Evolutionary conservation across 495 filamentous ascomycete species (phyloP).

Genomic region (Recurvomyces mirabilis): DNA sequence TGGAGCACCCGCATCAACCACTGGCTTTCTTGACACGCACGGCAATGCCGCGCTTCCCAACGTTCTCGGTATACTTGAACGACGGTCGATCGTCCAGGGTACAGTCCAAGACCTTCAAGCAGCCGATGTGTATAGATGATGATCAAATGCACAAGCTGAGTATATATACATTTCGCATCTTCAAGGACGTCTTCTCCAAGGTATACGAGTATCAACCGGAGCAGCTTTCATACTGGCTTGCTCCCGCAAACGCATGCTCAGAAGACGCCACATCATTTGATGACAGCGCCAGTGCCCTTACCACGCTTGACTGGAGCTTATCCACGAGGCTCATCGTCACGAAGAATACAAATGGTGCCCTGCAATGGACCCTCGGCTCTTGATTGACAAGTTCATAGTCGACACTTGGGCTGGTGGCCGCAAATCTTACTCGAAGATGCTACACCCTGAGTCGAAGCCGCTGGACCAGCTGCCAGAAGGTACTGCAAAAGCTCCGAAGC

Average conservation of each 20-base stretch:
- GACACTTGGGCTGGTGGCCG: constrained; percentile 66
- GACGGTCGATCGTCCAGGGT: constrained; percentile 48
- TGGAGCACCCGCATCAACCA: constrained; percentile 51
- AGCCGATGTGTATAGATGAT: constrained; percentile 33
- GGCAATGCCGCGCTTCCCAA: constrained; percentile 50
- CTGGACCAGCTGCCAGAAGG: constrained; percentile 49
- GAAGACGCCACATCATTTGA: constrained; percentile 1
- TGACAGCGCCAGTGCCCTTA: constrained; percentile 5
- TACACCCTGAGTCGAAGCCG: constrained; percentile 39
- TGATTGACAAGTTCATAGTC: constrained; percentile 55
- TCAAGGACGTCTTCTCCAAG: constrained; percentile 85
- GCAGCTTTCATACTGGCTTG: constrained; percentile 77
- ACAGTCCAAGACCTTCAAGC: constrained; percentile 31
- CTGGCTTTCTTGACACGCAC: constrained; percentile 64
- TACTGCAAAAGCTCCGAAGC: constrained; percentile 34
- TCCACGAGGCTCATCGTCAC: constrained; percentile 43
- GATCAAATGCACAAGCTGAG: constrained; percentile 44
- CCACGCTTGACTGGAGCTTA: constrained; percentile 55
- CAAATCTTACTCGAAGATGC: constrained; percentile 41
- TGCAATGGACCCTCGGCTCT: constrained; percentile 42
- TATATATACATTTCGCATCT: constrained; percentile 61
- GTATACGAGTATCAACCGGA: constrained; percentile 50
- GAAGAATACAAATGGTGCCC: constrained; percentile 45
- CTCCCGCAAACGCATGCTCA: constrained; percentile 36
- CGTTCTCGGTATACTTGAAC: constrained; percentile 61